phyloP scores from a whole-genome alignment of 2,329 filamentous ascomycete genomes.

The Aspergillus costaricaensis region DNA sequence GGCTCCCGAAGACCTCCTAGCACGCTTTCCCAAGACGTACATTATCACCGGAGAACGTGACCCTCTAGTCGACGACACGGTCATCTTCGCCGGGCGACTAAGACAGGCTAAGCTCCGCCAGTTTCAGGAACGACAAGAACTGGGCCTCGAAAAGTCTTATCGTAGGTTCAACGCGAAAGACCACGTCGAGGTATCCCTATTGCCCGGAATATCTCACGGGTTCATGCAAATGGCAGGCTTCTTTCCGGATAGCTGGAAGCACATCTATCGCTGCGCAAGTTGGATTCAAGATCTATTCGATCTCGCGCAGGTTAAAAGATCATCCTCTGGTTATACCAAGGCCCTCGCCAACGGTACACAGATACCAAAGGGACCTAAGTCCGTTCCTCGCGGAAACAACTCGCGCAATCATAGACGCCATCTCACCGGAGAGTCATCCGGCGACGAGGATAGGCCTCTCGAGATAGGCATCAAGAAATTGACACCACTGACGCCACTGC shows the following conservation, averaged over 20 bases:
- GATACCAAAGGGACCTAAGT: constrained; percentile 6
- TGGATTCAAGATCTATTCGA: constrained; percentile 82
- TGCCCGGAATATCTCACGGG: constrained; percentile 88
- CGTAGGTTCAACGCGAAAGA: constrained; percentile 70
- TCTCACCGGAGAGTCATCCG: constrained; percentile 62
- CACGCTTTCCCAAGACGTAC: constrained; percentile 89
- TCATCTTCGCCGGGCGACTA: constrained; percentile 90
- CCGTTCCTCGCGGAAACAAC: constrained; percentile 14
- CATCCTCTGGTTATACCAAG: constrained; percentile 21
- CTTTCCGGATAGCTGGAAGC: constrained; percentile 87
- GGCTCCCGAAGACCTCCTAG: constrained; percentile 79
- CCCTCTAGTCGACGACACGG: constrained; percentile 92
- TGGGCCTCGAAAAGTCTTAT: constrained; percentile 55
- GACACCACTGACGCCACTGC: constrained; percentile 20
- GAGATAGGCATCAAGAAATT: constrained; percentile 70
- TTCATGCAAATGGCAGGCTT: constrained; percentile 89
- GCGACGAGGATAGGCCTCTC: constrained; percentile 76
- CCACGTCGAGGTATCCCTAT: constrained; percentile 76
- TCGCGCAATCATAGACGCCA: constrained; percentile 51
- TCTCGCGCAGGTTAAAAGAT: constrained; percentile 24
- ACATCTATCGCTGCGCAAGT: constrained; percentile 73
- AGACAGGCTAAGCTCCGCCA: constrained; percentile 70
- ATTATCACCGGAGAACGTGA: constrained; percentile 94
- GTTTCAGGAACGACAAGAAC: constrained; percentile 57
- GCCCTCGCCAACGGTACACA: constrained; percentile 6